phyloP scores from a whole-genome alignment of 2,329 filamentous ascomycete genomes.

The Fusarium camptoceras region DNA sequence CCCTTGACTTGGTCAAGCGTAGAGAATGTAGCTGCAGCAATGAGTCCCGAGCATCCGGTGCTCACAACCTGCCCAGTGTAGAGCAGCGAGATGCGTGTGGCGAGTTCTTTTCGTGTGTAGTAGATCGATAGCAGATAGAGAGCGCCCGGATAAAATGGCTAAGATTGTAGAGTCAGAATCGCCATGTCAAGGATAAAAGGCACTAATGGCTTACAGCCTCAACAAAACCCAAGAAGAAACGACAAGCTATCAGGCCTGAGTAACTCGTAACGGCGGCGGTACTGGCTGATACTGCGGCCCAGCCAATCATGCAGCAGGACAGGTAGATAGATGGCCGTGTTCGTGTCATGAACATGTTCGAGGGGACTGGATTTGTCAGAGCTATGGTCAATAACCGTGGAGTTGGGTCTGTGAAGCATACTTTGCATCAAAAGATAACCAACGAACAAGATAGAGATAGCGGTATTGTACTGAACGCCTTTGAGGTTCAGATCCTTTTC shows the following conservation, averaged over 20 bases:
- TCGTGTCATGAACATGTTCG: slow-evolving; percentile 29
- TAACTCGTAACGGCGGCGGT: slow-evolving; percentile 11
- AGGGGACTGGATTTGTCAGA: slow-evolving; percentile 3
- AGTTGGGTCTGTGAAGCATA: not conserved
- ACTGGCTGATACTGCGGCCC: slow-evolving; percentile 19
- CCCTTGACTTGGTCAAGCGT: slow-evolving; percentile 56
- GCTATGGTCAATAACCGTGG: not conserved
- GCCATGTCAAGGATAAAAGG: slow-evolving; percentile 46
- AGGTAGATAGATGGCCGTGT: slow-evolving; percentile 19
- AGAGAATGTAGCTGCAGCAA: slow-evolving; percentile 67
- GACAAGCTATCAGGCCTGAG: slow-evolving; percentile 13
- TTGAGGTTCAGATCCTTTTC: slow-evolving; percentile 38
- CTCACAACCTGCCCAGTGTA: slow-evolving; percentile 56
- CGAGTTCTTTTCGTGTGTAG: slow-evolving; percentile 28
- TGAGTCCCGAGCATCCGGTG: slow-evolving; percentile 72
- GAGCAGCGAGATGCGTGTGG: slow-evolving; percentile 23
- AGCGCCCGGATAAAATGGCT: slow-evolving; percentile 29
- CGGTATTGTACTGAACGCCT: slow-evolving; percentile 38
- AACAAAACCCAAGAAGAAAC: slow-evolving; percentile 26
- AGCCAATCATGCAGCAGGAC: slow-evolving; percentile 22
- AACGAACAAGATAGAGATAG: slow-evolving; percentile 41
- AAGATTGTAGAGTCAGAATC: not conserved
- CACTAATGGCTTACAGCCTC: slow-evolving; percentile 7
- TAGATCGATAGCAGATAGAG: slow-evolving; percentile 27
- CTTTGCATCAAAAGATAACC: slow-evolving; percentile 33